phyloP scores from a whole-genome alignment of 2,329 filamentous ascomycete genomes.

The Remersonia thermophila region DNA sequence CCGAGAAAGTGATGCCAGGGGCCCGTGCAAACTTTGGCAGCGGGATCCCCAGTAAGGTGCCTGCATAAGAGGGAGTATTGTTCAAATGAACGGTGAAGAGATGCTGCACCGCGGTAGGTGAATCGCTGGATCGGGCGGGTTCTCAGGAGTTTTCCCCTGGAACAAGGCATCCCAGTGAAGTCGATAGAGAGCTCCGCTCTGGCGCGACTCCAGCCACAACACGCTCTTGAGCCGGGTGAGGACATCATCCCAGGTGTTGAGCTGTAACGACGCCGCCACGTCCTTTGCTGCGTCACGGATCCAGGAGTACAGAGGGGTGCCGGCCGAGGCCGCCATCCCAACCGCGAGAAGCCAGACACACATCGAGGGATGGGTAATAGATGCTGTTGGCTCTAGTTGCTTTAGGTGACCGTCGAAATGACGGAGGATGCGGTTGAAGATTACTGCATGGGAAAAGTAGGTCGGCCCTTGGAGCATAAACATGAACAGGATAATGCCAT shows the following conservation, averaged over 20 bases:
- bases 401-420: constrained; percentile 23
- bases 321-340: constrained; percentile 26
- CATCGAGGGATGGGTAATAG: constrained; percentile 18
- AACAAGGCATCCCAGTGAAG: constrained; percentile 17
- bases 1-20: no score
- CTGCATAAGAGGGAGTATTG: no score
- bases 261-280: neutral
- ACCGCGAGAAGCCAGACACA: constrained; percentile 31
- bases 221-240: constrained; percentile 14
- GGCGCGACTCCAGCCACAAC: constrained; percentile 21
- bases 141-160: neutral
- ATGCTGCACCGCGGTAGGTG: neutral
- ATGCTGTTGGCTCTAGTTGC: constrained; percentile 7
- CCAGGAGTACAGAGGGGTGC: constrained; percentile 20
- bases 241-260: constrained; percentile 17
- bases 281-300: constrained; percentile 18
- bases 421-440: constrained; percentile 25
- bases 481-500: constrained; percentile 37
- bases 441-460: constrained; percentile 39
- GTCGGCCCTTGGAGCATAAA: constrained; percentile 41
- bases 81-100: no score
- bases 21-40: no score
- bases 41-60: no score
- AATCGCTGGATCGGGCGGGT: neutral
- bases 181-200: constrained; percentile 15